A percentile compares a stretch with the other conserved stretches of the same genome.
These are phyloP conservation scores for Coprinopsis marcescibilis DNA, from an alignment of 768 basidiomycete genomes.

Conservation along the genomic window DNA sequence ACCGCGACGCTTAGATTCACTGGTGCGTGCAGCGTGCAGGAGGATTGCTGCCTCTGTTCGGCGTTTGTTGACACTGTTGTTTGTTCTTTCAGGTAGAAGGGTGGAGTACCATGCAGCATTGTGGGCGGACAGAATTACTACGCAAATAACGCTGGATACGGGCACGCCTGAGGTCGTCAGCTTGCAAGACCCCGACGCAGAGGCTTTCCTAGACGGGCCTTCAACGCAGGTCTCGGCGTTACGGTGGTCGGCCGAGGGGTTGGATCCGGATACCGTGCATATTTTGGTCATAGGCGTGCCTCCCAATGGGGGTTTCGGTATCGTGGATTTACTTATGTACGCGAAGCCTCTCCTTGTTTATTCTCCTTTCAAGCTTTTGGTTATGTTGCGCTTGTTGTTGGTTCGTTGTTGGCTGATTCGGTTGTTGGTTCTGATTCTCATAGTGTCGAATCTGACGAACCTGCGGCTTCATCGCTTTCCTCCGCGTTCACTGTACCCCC, in stretches of 20 bases:
- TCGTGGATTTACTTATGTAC: conserved; percentile 9
- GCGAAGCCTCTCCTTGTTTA: neutral
- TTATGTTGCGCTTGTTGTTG: neutral
- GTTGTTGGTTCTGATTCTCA: no score
- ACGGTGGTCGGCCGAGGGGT: neutral
- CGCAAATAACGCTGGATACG: conserved; percentile 5
- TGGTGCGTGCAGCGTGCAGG: neutral
- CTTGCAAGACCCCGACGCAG: neutral
- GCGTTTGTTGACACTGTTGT: neutral
- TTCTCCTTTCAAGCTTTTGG: neutral
- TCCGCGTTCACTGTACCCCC: no score
- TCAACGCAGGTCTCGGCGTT: conserved; percentile 1
- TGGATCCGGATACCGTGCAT: conserved; percentile 4
- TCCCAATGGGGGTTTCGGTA: neutral
- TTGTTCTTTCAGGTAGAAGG: conserved; percentile 6
- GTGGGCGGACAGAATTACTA: conserved; percentile 6
- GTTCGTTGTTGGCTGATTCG: neutral
- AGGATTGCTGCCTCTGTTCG: neutral
- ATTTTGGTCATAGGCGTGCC: conserved; percentile 3
- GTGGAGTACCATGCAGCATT: conserved; percentile 2
- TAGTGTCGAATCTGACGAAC: neutral
- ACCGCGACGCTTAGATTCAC: conserved; percentile 7
- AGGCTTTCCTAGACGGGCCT: conserved; percentile 3
- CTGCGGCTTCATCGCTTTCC: no score
- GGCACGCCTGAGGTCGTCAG: neutral